Evolutionary conservation across 2,329 filamentous ascomycete species (phyloP), one percentile per base, ranked within the genome.

Genomic region (Fusarium caatingaense): DNA sequence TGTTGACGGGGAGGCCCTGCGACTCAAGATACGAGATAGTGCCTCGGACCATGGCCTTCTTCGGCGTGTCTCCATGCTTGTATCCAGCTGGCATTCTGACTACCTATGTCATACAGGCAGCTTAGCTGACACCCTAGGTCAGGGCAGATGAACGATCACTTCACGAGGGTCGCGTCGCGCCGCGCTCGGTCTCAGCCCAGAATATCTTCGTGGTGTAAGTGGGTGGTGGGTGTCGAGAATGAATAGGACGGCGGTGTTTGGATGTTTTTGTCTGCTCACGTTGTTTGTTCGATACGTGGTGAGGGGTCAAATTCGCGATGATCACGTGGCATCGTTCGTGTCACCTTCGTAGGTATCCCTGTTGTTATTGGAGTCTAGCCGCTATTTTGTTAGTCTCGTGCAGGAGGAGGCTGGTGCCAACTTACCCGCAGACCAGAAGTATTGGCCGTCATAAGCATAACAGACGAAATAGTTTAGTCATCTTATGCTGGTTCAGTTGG

Each of bases 11-110:
- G 20, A 80, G 72, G 58, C 78, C 78, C 34, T 80, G 76, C 4
- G 78, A 77, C 67, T 81, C 79, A 18, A 81, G 78, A 68, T 80
- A 81, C 6, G 79, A 80, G 66, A 81, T 80, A 49, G 78, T 80
- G 11, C 79, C 79, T 13, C 79, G 76, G 37, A 80, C 79, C 77
- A 81, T 78, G 60, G 78, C 79, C 75, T 79, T 79, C 68, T 80
- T 79, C 15, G 77, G 75, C 46, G 77, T 78, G 69, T 81, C 79
- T 49, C 77, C 77, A 69, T 80, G 79, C 57, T 78, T 80, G 66
- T 78, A 80, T 49, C 77, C 77, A n/a, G 74, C 59, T 27, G 74
- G 74, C 76, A 77, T 77, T 32, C 58, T 73, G 56, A 58, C 37
- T 25, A 18, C 37, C 28, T 30, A 20, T 40, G 21, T 40, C 48